phyloP scores from a whole-genome alignment of 192 early-diverging fungal species.

The Umbelopsis isabellina region DNA sequence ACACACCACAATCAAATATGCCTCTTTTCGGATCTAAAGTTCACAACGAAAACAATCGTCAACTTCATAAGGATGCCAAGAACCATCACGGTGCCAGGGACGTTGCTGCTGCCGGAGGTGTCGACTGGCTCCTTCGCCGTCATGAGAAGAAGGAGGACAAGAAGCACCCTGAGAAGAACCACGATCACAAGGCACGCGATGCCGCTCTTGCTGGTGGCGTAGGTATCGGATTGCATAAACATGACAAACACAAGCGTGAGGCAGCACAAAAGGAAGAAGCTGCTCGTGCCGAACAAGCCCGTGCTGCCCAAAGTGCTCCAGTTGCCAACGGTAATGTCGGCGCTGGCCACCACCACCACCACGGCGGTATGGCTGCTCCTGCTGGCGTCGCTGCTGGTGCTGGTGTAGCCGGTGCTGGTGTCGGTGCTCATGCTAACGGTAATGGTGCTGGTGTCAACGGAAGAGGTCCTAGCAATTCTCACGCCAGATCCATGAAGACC shows the following conservation, averaged over 20 bases:
- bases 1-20: not conserved
- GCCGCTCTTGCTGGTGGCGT: constrained; percentile 9
- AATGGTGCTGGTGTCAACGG: not conserved
- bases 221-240: constrained; percentile 3
- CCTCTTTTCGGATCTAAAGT: not conserved
- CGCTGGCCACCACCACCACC: not conserved
- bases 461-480: not conserved
- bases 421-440: not conserved
- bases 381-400: not conserved
- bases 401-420: not conserved
- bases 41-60: constrained; percentile 1
- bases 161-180: not conserved
- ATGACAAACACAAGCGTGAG: constrained; percentile 19
- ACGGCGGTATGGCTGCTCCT: not conserved
- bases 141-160: constrained; percentile 15
- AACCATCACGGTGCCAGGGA: not conserved
- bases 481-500: constrained; percentile 11
- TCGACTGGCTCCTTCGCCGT: constrained; percentile 3
- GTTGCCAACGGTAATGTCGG: not conserved
- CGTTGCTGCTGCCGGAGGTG: constrained; percentile 2
- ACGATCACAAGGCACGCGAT: constrained; percentile 12
- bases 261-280: constrained; percentile 2
- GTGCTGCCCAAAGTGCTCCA: not conserved
- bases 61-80: constrained; percentile 6
- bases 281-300: not conserved